Evolutionary conservation across 495 filamentous ascomycete species (phyloP).

Genomic region (Daldinia loculata): DNA sequence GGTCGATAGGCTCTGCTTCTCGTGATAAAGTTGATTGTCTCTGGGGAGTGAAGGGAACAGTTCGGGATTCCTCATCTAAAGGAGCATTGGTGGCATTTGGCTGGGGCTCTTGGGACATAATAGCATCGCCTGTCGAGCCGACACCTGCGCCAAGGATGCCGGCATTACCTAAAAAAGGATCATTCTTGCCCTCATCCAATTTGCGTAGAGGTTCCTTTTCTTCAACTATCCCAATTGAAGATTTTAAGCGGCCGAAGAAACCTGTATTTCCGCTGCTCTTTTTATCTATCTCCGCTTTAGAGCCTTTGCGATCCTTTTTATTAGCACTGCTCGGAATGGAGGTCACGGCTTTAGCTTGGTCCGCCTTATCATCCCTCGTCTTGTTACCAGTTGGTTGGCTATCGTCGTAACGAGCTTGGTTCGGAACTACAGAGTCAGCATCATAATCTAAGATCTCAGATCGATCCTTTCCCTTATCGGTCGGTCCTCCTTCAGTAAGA

Average conservation of each 20-base stretch:
- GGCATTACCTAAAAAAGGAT: conserved; percentile 72
- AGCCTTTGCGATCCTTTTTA: conserved; percentile 41
- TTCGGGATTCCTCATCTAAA: conserved; percentile 36
- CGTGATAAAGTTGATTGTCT: conserved; percentile 39
- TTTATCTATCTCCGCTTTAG: conserved; percentile 46
- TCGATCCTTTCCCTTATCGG: conserved; percentile 44
- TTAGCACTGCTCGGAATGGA: conserved; percentile 46
- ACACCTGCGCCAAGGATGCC: conserved; percentile 68
- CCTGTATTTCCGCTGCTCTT: conserved; percentile 42
- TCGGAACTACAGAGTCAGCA: conserved; percentile 56
- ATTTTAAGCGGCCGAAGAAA: conserved; percentile 49
- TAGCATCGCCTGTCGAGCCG: conserved; percentile 60
- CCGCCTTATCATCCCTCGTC: conserved; percentile 38
- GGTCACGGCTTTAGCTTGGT: conserved; percentile 53
- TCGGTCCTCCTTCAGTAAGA: conserved; percentile 35
- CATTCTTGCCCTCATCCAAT: conserved; percentile 48
- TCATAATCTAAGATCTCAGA: conserved; percentile 49
- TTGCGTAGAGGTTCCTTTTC: conserved; percentile 41
- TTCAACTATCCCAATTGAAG: conserved; percentile 45
- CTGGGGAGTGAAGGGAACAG: conserved; percentile 22
- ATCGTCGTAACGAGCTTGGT: conserved; percentile 46
- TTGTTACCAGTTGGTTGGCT: conserved; percentile 44
- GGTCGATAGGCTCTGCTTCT: conserved; percentile 55
- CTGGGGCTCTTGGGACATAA: conserved; percentile 52
- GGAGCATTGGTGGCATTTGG: conserved; percentile 54